phyloP scores from a whole-genome alignment of 2,329 filamentous ascomycete species.

The Penicillium italicum region DNA sequence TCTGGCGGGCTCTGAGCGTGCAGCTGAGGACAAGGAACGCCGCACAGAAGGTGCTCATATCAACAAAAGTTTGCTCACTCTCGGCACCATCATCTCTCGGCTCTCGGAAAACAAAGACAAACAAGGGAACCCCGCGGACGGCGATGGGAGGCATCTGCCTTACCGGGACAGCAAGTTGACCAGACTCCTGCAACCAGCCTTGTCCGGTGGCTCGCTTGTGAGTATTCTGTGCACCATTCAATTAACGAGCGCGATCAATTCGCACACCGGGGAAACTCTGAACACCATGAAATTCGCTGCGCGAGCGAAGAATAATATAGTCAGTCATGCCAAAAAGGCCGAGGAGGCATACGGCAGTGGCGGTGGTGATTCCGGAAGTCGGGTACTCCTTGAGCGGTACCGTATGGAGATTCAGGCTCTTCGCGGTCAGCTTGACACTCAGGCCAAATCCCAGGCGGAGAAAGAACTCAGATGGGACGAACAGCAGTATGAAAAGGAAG shows the following conservation, averaged over 20 bases:
- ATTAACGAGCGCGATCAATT: slow-evolving; percentile 68
- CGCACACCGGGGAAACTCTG: slow-evolving; percentile 80
- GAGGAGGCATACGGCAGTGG: slow-evolving; percentile 79
- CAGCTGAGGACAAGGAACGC: slow-evolving; percentile 90
- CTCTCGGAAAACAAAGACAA: slow-evolving; percentile 89
- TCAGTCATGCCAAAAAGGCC: slow-evolving; percentile 92
- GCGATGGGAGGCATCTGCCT: slow-evolving; percentile 86
- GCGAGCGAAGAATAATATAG: slow-evolving; percentile 94
- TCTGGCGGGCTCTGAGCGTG: slow-evolving; percentile 91
- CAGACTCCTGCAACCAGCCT: slow-evolving; percentile 80
- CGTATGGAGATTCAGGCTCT: slow-evolving; percentile 87
- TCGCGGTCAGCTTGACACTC: slow-evolving; percentile 73
- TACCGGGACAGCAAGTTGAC: slow-evolving; percentile 98
- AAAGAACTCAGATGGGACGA: slow-evolving; percentile 62
- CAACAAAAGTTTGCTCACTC: slow-evolving; percentile 92
- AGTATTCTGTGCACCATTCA: slow-evolving; percentile 98
- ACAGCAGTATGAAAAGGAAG: slow-evolving; percentile 75
- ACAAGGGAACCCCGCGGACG: slow-evolving; percentile 66
- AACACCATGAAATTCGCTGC: slow-evolving; percentile 97
- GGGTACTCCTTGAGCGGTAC: slow-evolving; percentile 87
- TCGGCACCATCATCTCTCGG: slow-evolving; percentile 91
- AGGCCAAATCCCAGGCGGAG: slow-evolving; percentile 65
- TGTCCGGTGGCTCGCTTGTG: slow-evolving; percentile 90
- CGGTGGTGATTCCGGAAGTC: slow-evolving; percentile 74
- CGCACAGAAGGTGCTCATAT: slow-evolving; percentile 95